Evolutionary conservation across 2,329 filamentous ascomycete genomes (phyloP), one percentile per base, ranked within the genome.

Genomic region (Endothia cerciana): DNA sequence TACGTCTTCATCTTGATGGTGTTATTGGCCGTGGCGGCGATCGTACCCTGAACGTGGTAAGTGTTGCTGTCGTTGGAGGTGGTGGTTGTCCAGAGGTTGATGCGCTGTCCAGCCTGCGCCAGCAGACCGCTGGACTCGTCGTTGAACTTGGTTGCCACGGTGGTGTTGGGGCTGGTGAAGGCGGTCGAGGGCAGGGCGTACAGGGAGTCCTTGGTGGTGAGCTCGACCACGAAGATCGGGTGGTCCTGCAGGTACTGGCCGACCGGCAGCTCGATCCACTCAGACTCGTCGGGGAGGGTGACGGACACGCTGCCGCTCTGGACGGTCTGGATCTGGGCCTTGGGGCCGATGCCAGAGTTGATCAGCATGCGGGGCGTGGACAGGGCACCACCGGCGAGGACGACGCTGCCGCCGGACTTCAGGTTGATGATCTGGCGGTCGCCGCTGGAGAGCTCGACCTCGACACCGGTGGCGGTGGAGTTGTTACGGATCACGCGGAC

Each of bases 1-100:
- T 84, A 85, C 7, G 83, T 75, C 71, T 83, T 80, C 60, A 81
- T 76, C 41, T 78, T 79, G 64, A 85, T 74, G 36, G 79, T 74
- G 55, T 80, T 79, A 43, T 77, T 72, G 17, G 78, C 76, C 1
- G 78, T 73, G 0, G 79, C 76, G 67, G 79, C 79, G 73, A 79
- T 81, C 11, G 82, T 84, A 45, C 80, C 83, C 72, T 84, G 78
- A 58, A 79, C 65, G 69, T 74, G 75, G n/a, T 75, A 73, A 51
- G 74, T 77, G 30, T 71, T 72, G 4, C 80, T 80, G 38, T 78
- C 76, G n/a, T 77, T 76, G 43, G 75, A 76, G 67, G 78, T 77
- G 19, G 81, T 74, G 17, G 76, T 78, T 2, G 80, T 80, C 81
- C 80, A 82, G 78, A 80, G 79, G 76, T 79, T 79, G 66, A 83